Conservation (phyloP, 2,329 filamentous ascomycete genomes). For the Paramyrothecium roridum region DNA sequence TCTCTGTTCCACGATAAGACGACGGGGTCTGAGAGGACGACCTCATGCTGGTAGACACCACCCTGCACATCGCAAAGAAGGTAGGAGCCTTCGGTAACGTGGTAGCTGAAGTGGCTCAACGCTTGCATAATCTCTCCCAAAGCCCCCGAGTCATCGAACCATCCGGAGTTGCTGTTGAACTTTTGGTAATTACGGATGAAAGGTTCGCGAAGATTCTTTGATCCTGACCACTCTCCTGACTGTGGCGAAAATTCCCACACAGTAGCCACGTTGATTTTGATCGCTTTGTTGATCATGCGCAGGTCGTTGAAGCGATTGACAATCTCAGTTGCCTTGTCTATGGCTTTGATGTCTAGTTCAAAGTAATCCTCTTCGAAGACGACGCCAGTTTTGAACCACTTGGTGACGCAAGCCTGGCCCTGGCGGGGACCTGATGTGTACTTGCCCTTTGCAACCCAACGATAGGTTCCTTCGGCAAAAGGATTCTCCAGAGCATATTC, state of each 20-base stretch:
- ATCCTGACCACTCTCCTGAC: constrained; percentile 7
- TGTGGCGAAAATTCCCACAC: constrained; percentile 23
- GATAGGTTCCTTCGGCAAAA: constrained; percentile 10
- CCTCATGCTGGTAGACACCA: constrained; percentile 29
- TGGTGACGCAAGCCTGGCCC: constrained; percentile 29
- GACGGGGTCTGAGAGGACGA: constrained; percentile 37
- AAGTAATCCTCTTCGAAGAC: constrained; percentile 31
- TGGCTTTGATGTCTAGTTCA: constrained; percentile 31
- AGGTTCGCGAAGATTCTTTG: constrained; percentile 27
- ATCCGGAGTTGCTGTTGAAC: constrained; percentile 42
- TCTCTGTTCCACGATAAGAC: constrained; percentile 32
- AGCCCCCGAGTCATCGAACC: constrained; percentile 21
- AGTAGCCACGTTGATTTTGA: constrained; percentile 31
- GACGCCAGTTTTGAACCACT: constrained; percentile 35
- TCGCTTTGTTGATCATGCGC: constrained; percentile 20
- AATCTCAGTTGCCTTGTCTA: constrained; percentile 29
- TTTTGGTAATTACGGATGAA: constrained; percentile 39
- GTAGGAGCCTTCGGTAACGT: constrained; percentile 29
- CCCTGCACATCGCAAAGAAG: constrained; percentile 41
- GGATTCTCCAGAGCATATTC: constrained; percentile 1
- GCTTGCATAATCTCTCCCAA: constrained; percentile 37
- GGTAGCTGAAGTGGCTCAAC: constrained; percentile 41
- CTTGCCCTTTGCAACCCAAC: constrained; percentile 14
- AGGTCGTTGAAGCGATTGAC: constrained; percentile 31
- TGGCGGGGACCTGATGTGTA: constrained; percentile 24